Percentiles rank a stretch among this genome's conserved stretches.
Evolutionary conservation across 306 rosid species (phyloP).

Genomic region (Cicer bijugum): DNA sequence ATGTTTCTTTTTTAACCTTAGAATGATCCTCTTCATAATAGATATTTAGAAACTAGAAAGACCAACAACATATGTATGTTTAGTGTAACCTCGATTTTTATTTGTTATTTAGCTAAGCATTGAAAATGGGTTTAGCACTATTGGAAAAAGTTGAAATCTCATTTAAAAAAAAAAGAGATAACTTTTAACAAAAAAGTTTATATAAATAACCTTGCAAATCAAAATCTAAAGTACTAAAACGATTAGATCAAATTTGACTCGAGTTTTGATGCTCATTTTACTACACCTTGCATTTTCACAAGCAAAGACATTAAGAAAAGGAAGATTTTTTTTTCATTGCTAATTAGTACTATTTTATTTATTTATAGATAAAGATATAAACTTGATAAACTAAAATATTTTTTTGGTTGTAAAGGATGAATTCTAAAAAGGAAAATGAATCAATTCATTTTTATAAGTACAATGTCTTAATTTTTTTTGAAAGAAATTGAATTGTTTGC

Average conservation of each 20-base stretch:
- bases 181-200: too few relatives aligned
- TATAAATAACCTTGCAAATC: too few relatives aligned
- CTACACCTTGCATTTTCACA: neutral
- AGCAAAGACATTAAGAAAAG: neutral
- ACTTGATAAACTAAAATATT: neutral
- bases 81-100: constrained; percentile 9
- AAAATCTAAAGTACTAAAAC: too few relatives aligned
- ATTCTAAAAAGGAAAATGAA: neutral
- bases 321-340: neutral
- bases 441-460: neutral
- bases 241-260: too few relatives aligned
- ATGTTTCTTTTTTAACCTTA: constrained; percentile 13
- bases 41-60: neutral
- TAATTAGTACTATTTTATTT: neutral
- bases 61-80: neutral
- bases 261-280: neutral
- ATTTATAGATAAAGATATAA: neutral
- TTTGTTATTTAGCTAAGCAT: constrained; percentile 37
- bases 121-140: neutral
- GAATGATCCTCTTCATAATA: constrained; percentile 17
- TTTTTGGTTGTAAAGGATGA: too few relatives aligned
- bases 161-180: neutral
- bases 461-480: too few relatives aligned
- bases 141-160: too few relatives aligned
- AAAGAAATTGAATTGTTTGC: too few relatives aligned